phyloP scores from a whole-genome alignment of 1,139 yeast species.

The Kurtzmaniella natalensis region DNA sequence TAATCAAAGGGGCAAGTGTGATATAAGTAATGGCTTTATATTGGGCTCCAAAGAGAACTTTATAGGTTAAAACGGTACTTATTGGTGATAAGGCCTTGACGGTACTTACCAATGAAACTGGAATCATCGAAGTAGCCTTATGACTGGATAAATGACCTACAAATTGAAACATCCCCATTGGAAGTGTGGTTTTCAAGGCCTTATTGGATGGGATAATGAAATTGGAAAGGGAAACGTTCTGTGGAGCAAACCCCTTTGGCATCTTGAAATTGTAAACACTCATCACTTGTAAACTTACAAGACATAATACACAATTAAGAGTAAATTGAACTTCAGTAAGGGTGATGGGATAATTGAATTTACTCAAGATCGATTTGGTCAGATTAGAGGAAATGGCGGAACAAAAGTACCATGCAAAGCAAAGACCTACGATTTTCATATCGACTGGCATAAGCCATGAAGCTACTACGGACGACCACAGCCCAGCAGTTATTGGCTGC shows the following conservation, averaged over 20 bases:
- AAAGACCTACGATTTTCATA: slow-evolving; percentile 35
- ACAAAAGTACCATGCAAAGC: slow-evolving; percentile 75
- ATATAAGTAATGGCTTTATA: slow-evolving; percentile 67
- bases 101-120: slow-evolving; percentile 89
- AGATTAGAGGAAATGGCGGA: slow-evolving; percentile 80
- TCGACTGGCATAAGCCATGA: slow-evolving; percentile 26
- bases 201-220: slow-evolving; percentile 51
- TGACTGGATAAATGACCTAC: slow-evolving; percentile 87
- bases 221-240: slow-evolving; percentile 15
- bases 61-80: slow-evolving; percentile 78
- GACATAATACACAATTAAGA: slow-evolving; percentile 55
- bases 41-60: slow-evolving; percentile 50
- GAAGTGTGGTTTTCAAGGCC: slow-evolving; percentile 66
- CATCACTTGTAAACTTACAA: slow-evolving; percentile 21
- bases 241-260: slow-evolving; percentile 2
- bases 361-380: slow-evolving; percentile 67
- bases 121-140: slow-evolving; percentile 81
- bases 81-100: slow-evolving; percentile 87
- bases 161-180: slow-evolving; percentile 92
- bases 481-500: slow-evolving; percentile 3
- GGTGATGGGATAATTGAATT: slow-evolving; percentile 74
- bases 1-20: slow-evolving; percentile 69
- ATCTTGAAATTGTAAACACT: neutral
- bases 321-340: slow-evolving; percentile 82
- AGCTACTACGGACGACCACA: neutral